phyloP scores from a whole-genome alignment of 2,329 filamentous ascomycete species.

The Ophioceras dolichostomum region DNA sequence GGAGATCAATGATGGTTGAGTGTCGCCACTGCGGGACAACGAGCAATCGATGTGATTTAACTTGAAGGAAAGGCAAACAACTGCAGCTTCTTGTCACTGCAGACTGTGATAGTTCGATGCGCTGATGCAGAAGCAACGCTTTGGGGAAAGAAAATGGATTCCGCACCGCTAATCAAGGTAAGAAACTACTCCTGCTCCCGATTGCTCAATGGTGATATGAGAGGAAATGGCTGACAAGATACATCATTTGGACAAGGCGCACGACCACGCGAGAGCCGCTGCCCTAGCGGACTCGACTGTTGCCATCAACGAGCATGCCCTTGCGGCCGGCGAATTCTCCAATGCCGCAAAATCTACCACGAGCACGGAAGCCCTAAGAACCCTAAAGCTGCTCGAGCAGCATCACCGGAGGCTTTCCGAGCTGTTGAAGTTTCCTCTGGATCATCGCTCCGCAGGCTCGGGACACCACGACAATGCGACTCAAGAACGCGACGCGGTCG shows the following conservation, averaged over 20 bases:
- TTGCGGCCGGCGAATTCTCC: conserved; percentile 80
- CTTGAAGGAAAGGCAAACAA: too few species aligned
- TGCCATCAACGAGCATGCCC: conserved; percentile 77
- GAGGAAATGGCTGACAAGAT: too few species aligned
- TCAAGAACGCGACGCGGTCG: not conserved
- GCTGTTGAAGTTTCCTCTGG: conserved; percentile 60
- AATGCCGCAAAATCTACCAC: conserved; percentile 64
- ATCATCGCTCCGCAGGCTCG: conserved; percentile 16
- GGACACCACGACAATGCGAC: not conserved
- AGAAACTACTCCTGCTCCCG: too few species aligned
- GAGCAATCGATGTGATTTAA: too few species aligned
- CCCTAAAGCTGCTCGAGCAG: conserved; percentile 71
- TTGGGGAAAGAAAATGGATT: conserved; percentile 47
- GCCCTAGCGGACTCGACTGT: conserved; percentile 66
- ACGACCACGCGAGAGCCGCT: conserved; percentile 80
- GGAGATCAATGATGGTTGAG: too few species aligned
- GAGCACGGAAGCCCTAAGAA: conserved; percentile 63
- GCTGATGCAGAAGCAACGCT: too few species aligned
- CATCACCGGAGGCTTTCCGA: conserved; percentile 78
- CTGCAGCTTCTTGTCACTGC: too few species aligned
- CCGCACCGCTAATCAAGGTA: conserved; percentile 55
- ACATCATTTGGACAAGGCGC: conserved; percentile 58
- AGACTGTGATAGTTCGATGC: too few species aligned
- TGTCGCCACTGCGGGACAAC: too few species aligned
- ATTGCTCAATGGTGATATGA: too few species aligned